Evolutionary conservation across 2,329 filamentous ascomycete genomes (phyloP).

Genomic region (Dothidotthia symphoricarpi): DNA sequence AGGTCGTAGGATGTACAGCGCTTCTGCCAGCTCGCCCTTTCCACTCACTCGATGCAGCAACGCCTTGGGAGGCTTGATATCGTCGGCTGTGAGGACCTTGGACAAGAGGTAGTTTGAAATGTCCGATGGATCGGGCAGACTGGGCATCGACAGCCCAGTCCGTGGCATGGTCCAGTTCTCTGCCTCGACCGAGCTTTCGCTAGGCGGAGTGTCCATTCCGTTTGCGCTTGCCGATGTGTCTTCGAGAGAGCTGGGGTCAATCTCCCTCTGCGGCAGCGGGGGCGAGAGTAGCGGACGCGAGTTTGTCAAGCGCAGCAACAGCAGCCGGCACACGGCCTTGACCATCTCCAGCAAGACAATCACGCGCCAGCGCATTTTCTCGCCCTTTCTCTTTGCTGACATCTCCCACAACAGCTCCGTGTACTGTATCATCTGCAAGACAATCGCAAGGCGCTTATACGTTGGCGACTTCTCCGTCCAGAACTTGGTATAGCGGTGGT

Average conservation of each 20-base stretch:
- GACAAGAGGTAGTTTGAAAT: slow-evolving; percentile 84
- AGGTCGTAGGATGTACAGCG: slow-evolving; percentile 88
- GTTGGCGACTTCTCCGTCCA: slow-evolving; percentile 62
- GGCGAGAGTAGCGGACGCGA: slow-evolving; percentile 80
- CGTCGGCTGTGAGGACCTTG: slow-evolving; percentile 90
- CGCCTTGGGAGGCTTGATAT: slow-evolving; percentile 87
- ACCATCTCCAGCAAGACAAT: slow-evolving; percentile 80
- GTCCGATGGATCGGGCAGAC: slow-evolving; percentile 74
- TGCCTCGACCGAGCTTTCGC: slow-evolving; percentile 42
- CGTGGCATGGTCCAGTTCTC: slow-evolving; percentile 85
- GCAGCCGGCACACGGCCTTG: slow-evolving; percentile 79
- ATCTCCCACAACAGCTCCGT: slow-evolving; percentile 97
- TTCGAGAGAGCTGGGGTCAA: slow-evolving; percentile 63
- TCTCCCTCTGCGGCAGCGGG: slow-evolving; percentile 79
- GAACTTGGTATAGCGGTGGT: slow-evolving; percentile 64
- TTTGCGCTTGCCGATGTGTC: slow-evolving; percentile 48
- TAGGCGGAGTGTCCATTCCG: slow-evolving; percentile 50
- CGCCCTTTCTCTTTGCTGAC: slow-evolving; percentile 82
- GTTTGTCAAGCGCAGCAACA: slow-evolving; percentile 79
- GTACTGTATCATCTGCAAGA: slow-evolving; percentile 88
- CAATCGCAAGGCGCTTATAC: slow-evolving; percentile 77
- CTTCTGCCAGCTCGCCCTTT: slow-evolving; percentile 79
- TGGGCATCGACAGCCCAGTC: slow-evolving; percentile 81
- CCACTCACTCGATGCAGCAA: slow-evolving; percentile 74
- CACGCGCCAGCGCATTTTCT: slow-evolving; percentile 79